Base-by-base conservation (phyloP, 2,329 filamentous ascomycete genomes). In the Neophaeococcomyces aloes region DNA sequence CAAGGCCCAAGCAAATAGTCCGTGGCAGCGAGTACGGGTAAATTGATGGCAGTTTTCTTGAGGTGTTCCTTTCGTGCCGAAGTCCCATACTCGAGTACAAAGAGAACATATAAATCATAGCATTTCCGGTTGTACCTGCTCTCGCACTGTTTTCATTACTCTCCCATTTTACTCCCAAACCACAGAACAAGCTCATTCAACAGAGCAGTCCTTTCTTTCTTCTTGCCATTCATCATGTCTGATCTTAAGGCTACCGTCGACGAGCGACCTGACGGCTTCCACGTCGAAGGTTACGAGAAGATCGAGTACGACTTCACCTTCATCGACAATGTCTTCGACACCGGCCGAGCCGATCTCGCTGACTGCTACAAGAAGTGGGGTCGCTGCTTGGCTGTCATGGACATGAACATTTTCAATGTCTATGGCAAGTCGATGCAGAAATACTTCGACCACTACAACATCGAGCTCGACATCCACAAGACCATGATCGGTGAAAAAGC, bases 281-380 rank as follows among this genome's bases (percentile, higher is more conserved):
- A 81, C 52, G 79, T 84, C 48, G 75, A 78, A 53, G 81, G 81
- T 18, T 83, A 82, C 54, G 81, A 85, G 68, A 84, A 82, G 69
- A 83, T 84, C 57, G 75, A 81, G 57, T 84, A 84, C 59, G 79
- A 83, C 62, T 85, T 85, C 60, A 76, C 77, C 23, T 83, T 85
- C 62, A 71, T 84, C 36, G 80, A 85, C 53, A 76, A 74, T 37
- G 71, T 85, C 45, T 84, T 85, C 61, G 65, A 81, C 57, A 55
- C 67, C 32, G 55, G 67, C 50, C 81, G 83, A 55, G 54, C 65
- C 13, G 71, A 82, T 53, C 69, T 85, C 7, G 77, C 79, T 13
- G 63, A 77, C 21, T 79, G 76, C 60, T 85, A 83, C 62, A 64
- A 72, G 55, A 66, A 66, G 48, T 84, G 79, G 79, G 69, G 73